Evolutionary conservation across 306 rosid genomes (phyloP), one percentile per base, ranked within the genome.

Genomic region (Amphicarpaea edgeworthii): DNA sequence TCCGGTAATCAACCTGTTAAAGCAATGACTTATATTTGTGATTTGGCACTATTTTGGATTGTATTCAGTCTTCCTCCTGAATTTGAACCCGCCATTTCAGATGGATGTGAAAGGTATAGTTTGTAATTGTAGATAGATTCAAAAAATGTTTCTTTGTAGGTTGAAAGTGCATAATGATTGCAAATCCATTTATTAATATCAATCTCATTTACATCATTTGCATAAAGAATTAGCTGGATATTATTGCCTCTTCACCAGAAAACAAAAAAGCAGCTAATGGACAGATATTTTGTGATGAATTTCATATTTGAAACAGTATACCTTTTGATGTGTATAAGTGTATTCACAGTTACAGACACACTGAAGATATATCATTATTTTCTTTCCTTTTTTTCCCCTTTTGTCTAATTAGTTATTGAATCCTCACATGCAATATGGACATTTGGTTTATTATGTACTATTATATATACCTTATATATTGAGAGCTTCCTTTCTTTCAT

Each of bases 1-100:
- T 80, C 96, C 46, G 97, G 96, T 70, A 90, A 90, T 41, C 93
- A 90, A 43, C 97, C 96, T 46, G 96, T 92, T 58, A 86, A 86
- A 85, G 97, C 97, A 74, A 86, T 95, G 88, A 82, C 91, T 61
- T 58, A 80, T 65, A 80, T 95, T 75, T 77, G 84, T 66, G 93
- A 92, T 70, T 86, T 90, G 79, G 84, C 83, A 57, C 76, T 95
- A 76, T 95, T 95, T 85, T 80, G 87, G 89, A 85, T 83, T 1
- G 97, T 92, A 72, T 95, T 95, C 84, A 81, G 70, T 73, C 87
- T 87, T 82, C 97, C 93, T 79, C 65, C 83, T 7, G 84, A 85
- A 79, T 76, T 77, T 74, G 87, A 79, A 71, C 97, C 97, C 58
- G 75, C 74, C 40, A 64, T 88, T 84, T 37, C 82, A 24, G 97